Conservation (phyloP, 768 basidiomycete genomes). For the Psilocybe subaeruginosa region DNA sequence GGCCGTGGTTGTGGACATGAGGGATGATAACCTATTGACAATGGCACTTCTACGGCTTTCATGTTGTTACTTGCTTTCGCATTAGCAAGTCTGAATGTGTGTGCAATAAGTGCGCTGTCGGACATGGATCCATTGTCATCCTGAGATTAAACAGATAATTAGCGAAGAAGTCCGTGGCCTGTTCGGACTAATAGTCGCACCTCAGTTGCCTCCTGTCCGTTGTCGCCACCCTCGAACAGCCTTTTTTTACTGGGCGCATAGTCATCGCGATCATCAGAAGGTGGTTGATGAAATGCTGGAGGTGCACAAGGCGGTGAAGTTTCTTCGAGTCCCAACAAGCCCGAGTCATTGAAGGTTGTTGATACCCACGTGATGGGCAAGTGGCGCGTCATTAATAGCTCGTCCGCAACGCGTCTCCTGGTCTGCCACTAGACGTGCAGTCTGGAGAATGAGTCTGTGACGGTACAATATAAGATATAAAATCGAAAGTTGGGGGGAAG, state of each 20-base stretch:
- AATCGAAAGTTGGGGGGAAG: neutral
- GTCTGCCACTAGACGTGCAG: constrained; percentile 5
- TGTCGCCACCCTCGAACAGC: neutral
- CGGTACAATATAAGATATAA: neutral
- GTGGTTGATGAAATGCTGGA: constrained; percentile 1
- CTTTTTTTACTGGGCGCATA: neutral
- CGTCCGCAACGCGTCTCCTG: neutral
- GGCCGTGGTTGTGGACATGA: neutral
- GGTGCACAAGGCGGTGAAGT: constrained; percentile 1
- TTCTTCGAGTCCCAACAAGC: neutral
- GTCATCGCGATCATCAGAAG: neutral
- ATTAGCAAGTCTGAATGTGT: constrained; percentile 3
- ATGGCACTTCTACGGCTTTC: neutral
- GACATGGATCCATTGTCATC: constrained; percentile 9
- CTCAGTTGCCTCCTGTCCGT: constrained; percentile 1
- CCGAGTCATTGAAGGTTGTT: neutral
- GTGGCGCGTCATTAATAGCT: constrained; percentile 17
- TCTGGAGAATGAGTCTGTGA: neutral
- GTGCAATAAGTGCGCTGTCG: constrained; percentile 12
- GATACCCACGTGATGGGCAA: constrained; percentile 22
- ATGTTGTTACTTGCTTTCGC: neutral
- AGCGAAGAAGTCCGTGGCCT: neutral
- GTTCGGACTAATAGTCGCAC: constrained; percentile 11
- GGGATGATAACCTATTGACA: neutral
- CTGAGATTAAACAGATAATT: constrained; percentile 10